Evolutionary conservation across 305 asterid species (phyloP).

Genomic region (Plantago coronopus): DNA sequence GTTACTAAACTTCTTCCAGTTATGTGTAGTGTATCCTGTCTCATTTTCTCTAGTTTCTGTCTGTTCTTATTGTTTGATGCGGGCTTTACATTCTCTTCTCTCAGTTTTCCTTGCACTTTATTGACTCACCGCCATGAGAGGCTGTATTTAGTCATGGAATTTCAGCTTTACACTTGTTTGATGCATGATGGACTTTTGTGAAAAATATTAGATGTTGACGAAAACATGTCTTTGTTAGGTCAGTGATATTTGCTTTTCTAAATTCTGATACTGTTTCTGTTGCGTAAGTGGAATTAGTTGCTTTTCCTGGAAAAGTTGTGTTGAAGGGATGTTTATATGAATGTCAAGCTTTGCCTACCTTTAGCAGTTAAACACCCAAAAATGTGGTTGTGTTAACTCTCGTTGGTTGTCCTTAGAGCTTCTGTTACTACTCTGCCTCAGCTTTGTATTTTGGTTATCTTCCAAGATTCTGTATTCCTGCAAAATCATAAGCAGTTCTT

Average conservation of each 20-base stretch:
- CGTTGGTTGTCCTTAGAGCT: neutral
- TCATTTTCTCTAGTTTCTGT: neutral
- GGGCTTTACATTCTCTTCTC: neutral
- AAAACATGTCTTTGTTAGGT: neutral
- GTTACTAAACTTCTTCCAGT: neutral
- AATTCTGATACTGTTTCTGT: neutral
- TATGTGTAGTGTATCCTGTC: no score
- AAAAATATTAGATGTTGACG: no score
- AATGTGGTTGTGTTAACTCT: neutral
- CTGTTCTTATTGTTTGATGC: neutral
- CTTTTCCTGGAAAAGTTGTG: neutral
- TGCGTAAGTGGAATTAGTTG: conserved; percentile 21
- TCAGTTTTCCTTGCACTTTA: neutral
- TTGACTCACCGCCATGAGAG: neutral
- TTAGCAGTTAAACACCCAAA: neutral
- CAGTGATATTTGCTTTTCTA: neutral
- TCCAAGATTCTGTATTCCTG: neutral
- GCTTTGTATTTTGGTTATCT: neutral
- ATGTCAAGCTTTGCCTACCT: neutral
- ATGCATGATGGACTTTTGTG: neutral
- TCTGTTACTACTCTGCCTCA: neutral
- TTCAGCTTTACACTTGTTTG: neutral
- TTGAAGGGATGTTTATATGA: neutral
- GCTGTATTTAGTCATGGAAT: neutral
- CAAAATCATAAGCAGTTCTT: neutral